Percentiles rank a stretch among this genome's conserved stretches.
Evolutionary conservation across 257 asterid genomes (phyloP).

Genomic region (Jacaranda mimosifolia): DNA sequence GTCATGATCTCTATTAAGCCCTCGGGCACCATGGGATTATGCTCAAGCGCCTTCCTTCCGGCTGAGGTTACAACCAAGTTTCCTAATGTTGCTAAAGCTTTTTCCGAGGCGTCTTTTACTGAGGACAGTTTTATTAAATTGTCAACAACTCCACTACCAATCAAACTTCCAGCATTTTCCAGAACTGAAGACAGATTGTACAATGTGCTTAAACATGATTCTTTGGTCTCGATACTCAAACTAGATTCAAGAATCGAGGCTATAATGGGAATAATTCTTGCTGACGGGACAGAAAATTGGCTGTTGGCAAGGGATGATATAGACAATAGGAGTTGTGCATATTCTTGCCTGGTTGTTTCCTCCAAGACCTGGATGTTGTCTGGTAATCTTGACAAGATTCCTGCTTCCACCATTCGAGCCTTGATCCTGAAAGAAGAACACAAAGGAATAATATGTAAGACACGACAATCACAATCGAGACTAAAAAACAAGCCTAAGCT

Average conservation of each 20-base stretch:
- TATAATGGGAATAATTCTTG: conserved; percentile 51
- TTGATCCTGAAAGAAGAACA: conserved; percentile 74
- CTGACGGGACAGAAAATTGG: conserved; percentile 54
- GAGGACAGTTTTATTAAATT: conserved; percentile 53
- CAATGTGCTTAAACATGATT: conserved; percentile 59
- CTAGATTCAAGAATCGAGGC: conserved; percentile 63
- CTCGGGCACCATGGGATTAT: conserved; percentile 59
- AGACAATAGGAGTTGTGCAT: conserved; percentile 64
- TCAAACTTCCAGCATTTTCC: conserved; percentile 55
- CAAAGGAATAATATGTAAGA: neutral
- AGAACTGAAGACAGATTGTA: conserved; percentile 68
- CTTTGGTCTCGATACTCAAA: conserved; percentile 52
- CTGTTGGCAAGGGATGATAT: conserved; percentile 69
- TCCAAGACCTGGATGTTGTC: conserved; percentile 43
- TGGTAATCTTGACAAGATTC: conserved; percentile 73
- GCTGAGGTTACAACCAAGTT: conserved; percentile 68
- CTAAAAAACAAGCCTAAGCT: neutral
- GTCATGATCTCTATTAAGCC: conserved; percentile 76
- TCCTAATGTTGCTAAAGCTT: conserved; percentile 67
- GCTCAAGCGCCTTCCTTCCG: conserved; percentile 75
- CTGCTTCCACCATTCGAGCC: conserved; percentile 86
- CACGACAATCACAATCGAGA: neutral
- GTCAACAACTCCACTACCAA: conserved; percentile 46
- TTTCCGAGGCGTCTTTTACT: conserved; percentile 63
- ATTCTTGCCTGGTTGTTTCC: conserved; percentile 56